phyloP scores from a whole-genome alignment of 768 basidiomycete species.

The Leccinum subtestaceum region DNA sequence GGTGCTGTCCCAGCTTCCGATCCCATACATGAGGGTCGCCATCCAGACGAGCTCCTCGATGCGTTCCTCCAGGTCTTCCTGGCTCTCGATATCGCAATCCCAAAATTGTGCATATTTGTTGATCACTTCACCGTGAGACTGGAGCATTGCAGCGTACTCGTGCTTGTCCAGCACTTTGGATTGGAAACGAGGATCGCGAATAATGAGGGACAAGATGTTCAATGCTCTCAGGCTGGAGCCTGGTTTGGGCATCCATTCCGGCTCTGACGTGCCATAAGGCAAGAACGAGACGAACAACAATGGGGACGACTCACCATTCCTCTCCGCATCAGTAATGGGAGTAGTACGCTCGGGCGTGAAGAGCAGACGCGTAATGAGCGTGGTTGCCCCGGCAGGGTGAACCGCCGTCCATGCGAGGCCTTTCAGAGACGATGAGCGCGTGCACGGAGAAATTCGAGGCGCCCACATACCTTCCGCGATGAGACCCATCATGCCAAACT shows the following conservation, averaged over 20 bases:
- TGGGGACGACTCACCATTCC: conserved; percentile 5
- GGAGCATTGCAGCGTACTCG: conserved; percentile 35
- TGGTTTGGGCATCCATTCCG: conserved; percentile 30
- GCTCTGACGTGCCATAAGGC: conserved; percentile 12
- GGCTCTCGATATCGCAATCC: conserved; percentile 38
- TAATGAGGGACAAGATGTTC: conserved; percentile 52
- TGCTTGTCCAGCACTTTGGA: conserved; percentile 29
- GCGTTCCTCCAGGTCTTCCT: conserved; percentile 45
- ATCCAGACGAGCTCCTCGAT: conserved; percentile 64
- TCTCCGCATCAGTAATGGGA: conserved; percentile 23
- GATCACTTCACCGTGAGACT: conserved; percentile 40
- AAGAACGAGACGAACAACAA: not conserved
- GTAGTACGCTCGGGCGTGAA: conserved; percentile 24
- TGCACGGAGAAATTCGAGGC: too few relatives aligned
- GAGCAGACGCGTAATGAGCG: conserved; percentile 34
- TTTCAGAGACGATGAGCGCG: too few relatives aligned
- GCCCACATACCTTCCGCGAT: conserved; percentile 41
- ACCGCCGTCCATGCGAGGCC: conserved; percentile 31
- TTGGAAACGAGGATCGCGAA: conserved; percentile 44
- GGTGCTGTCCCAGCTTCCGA: conserved; percentile 48
- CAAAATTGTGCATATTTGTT: conserved; percentile 45
- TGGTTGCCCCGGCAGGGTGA: conserved; percentile 38
- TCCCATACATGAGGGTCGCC: conserved; percentile 54
- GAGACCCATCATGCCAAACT: conserved; percentile 62
- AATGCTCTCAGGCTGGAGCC: conserved; percentile 43